Base-by-base conservation (phyloP, 2,329 filamentous ascomycete species). In the Ophiostoma quercus region DNA sequence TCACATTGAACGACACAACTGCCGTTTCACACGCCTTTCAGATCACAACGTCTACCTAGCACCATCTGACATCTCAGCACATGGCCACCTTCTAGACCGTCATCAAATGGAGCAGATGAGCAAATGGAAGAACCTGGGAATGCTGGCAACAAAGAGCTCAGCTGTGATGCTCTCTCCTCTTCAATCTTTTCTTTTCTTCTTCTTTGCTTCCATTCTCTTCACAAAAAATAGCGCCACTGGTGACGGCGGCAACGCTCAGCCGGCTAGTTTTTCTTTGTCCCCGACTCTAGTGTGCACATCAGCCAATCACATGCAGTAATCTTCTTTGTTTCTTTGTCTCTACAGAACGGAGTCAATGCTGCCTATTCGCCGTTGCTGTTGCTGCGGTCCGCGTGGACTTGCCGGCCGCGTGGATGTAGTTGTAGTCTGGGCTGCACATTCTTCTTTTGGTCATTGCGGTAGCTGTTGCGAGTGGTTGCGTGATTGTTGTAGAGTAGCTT, bases 171-270 rank as follows among this genome's bases (percentile, higher is more conserved):
- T 19, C 43, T 47, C 43, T n/a, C 6, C 8, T 34, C 8, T 34
- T 47, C 19, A n/a, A 16, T 3, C 41, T 41, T 14, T 41, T 3
- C 12, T 41, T 41, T 41, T 19, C 16, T 2, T 47, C 19, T 47
- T 6, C 16, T 47, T 5, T 19, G 16, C 16, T 47, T 47, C 14
- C 16, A 19, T 47, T n/a, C 16, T 47, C 11, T 41, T 41, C 12
- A 39, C 8, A 39, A 9, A 39, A 47, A 47, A 47, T 12, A 25
- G 25, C 22, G 54, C 54, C 54, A 60, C 54, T 25, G 25, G 32
- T 32, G 57, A 32, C 51, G 11, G 57, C 57, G 57, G 57, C 25
- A 62, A 62, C 57, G 57, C 25, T 62, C 51, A 22, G 22, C 57
- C 57, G 57, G 22, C 22, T 57, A 22, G 51, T 57, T 25, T 4